phyloP scores from a whole-genome alignment of 2,329 filamentous ascomycete species.

The Ramularia collo-cygni region DNA sequence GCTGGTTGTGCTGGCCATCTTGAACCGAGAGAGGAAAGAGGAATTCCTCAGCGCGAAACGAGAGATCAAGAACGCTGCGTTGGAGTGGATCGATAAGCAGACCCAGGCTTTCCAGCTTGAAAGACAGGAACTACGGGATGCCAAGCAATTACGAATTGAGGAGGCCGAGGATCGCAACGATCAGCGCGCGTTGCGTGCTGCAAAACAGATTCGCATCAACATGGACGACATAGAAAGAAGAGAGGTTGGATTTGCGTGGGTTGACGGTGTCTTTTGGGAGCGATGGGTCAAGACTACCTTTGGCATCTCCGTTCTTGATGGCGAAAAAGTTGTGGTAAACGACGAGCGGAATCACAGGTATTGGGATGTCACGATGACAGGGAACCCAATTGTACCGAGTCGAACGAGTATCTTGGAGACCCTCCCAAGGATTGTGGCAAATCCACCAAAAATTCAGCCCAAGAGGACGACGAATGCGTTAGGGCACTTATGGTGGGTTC shows the following conservation, averaged over 20 bases:
- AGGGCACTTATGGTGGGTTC: conserved; percentile 57
- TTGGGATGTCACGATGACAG: conserved; percentile 87
- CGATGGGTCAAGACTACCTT: conserved; percentile 94
- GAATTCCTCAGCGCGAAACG: conserved; percentile 71
- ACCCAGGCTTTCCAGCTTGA: conserved; percentile 86
- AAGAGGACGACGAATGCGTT: conserved; percentile 71
- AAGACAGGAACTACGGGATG: conserved; percentile 83
- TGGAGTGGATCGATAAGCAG: conserved; percentile 98
- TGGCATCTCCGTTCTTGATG: conserved; percentile 78
- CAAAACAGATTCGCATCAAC: conserved; percentile 85
- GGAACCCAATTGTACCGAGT: conserved; percentile 81
- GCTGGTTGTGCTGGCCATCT: conserved; percentile 85
- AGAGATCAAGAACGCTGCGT: conserved; percentile 90
- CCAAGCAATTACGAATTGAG: conserved; percentile 91
- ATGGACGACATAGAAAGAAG: conserved; percentile 83
- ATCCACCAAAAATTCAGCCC: conserved; percentile 63
- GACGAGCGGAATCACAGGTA: conserved; percentile 92
- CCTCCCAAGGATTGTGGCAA: conserved; percentile 61
- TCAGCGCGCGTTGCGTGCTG: conserved; percentile 73
- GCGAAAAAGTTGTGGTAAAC: conserved; percentile 91
- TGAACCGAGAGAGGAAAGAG: conserved; percentile 72
- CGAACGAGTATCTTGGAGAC: conserved; percentile 89
- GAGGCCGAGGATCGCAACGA: conserved; percentile 92
- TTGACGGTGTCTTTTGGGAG: conserved; percentile 96
- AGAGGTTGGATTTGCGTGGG: conserved; percentile 92